Evolutionary conservation across 179 eudicot genomes (phyloP).

Genomic region (Corrigiola litoralis): DNA sequence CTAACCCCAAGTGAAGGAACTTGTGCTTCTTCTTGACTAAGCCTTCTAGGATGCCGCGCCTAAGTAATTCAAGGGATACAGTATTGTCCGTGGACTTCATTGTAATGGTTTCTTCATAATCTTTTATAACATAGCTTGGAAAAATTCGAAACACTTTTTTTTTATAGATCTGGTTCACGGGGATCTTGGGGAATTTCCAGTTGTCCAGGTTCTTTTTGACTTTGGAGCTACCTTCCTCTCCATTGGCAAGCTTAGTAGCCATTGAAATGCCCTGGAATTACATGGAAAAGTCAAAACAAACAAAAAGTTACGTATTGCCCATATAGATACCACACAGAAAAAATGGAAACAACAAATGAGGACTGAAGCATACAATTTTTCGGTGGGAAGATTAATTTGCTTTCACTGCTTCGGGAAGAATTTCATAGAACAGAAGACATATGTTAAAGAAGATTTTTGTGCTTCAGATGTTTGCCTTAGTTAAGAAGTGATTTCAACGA

Average conservation of each 20-base stretch:
- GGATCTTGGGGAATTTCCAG: conserved; percentile 22
- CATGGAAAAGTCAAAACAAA: too few relatives aligned
- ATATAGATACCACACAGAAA: too few relatives aligned
- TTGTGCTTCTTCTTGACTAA: conserved; percentile 6
- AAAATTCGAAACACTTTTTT: conserved; percentile 3
- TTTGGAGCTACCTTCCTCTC: neutral
- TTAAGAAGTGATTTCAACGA: too few relatives aligned
- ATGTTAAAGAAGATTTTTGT: too few relatives aligned
- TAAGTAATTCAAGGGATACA: neutral
- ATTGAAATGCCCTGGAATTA: neutral
- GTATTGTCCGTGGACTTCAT: neutral
- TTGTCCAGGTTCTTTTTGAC: neutral
- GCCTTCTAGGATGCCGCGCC: neutral
- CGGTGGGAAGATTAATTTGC: too few relatives aligned
- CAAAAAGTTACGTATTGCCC: too few relatives aligned
- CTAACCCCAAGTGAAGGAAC: conserved; percentile 27
- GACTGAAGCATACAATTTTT: too few relatives aligned
- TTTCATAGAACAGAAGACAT: neutral
- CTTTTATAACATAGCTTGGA: conserved; percentile 12
- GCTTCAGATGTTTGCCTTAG: neutral
- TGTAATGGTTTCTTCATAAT: conserved; percentile 11
- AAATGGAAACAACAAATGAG: too few relatives aligned
- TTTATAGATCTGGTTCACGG: conserved; percentile 11
- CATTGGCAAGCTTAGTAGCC: neutral
- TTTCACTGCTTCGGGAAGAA: too few relatives aligned